Base-by-base conservation (phyloP, 768 basidiomycete genomes). In the Termitomyces sp. region DNA sequence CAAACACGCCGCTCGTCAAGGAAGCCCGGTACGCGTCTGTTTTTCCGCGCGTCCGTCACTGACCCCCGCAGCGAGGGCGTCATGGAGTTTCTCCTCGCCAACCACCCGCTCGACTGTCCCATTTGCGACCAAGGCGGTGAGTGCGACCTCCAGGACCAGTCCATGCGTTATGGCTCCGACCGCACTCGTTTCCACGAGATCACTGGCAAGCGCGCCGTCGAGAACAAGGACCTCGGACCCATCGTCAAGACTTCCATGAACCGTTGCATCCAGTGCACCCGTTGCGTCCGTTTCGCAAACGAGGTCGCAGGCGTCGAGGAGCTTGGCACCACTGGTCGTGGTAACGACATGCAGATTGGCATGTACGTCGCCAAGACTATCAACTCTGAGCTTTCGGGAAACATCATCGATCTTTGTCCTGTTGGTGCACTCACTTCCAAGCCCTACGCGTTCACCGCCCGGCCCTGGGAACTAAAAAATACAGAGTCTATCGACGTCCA, bases 121-220 rank as follows among this genome's bases (percentile, higher is more conserved):
- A 91, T 98, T 63, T 99, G 97, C 68, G 97, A 99, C 71, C 95
- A 98, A 75, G 96, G 95, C 70, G 96, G 97, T 58, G 95, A 98
- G 81, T 99, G 95, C 72, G 95, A 98, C 72, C 83, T 98, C 8
- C 96, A 98, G 78, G 96, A 98, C 75, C 96, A 98, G 73, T 96
- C 96, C 15, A 98, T 98, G 95, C 89, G 96, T 55, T 99, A 98
- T 69, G 97, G 97, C 44, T 91, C 95, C 7, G 97, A 99, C 76
- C 90, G 97, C 61, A 89, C 93, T 0, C 89, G 97, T 46, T 98
- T 98, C 85, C 97, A 98, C 77, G 97, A 99, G 76, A 93, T 98
- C 52, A 85, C 93, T 2, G 97, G 97, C 65, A 98, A 98, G 75
- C 93, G 97, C 56, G 97, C 97, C 0, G 91, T 96, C 18, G 96